Conservation (phyloP, 257 asterid genomes). For the Ligustrum vulgare region DNA sequence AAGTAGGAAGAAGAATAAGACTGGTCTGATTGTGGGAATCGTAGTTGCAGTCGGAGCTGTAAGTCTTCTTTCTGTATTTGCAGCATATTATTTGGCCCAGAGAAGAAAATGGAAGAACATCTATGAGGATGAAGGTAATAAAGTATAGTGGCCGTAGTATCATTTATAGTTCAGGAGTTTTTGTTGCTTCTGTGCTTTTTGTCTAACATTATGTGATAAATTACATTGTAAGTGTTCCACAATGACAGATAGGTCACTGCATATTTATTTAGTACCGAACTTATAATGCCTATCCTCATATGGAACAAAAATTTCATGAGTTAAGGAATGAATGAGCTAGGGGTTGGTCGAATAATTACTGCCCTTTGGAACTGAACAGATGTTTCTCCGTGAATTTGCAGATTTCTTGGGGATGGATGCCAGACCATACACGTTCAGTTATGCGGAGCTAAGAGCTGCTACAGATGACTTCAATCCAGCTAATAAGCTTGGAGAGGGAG, state of each 20-base stretch:
- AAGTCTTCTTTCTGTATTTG: constrained; percentile 38
- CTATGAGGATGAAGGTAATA: constrained; percentile 46
- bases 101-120: constrained; percentile 41
- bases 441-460: constrained; percentile 42
- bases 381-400: constrained; percentile 22
- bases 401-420: constrained; percentile 52
- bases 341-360: background rate
- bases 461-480: constrained; percentile 43
- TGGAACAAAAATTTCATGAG: background rate
- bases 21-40: constrained; percentile 65
- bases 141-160: constrained; percentile 1
- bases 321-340: background rate
- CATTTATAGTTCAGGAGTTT: constrained; percentile 8
- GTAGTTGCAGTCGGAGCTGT: constrained; percentile 45
- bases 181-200: background rate
- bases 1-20: constrained; percentile 30
- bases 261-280: background rate
- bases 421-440: constrained; percentile 48
- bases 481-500: constrained; percentile 58
- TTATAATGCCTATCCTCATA: background rate
- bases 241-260: background rate
- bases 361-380: background rate
- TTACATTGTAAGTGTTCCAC: background rate
- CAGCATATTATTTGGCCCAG: constrained; percentile 33
- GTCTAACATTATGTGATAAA: background rate